Conservation (phyloP, 495 filamentous ascomycete genomes). For the Platismatia glauca region DNA sequence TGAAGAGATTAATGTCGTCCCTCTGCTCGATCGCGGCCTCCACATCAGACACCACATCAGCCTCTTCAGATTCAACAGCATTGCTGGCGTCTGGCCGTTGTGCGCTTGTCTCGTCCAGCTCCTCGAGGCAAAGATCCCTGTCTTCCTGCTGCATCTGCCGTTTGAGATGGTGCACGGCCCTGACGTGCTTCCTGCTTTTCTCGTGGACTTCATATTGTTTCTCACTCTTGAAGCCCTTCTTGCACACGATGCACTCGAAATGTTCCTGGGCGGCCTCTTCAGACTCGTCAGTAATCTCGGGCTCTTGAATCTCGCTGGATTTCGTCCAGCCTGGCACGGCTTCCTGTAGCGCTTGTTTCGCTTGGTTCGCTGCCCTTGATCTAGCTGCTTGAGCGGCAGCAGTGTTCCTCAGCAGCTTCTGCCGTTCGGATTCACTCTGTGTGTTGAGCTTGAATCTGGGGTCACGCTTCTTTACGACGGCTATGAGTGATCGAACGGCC, state of each 20-base stretch:
- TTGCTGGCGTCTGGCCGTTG: background rate
- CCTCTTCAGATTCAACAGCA: background rate
- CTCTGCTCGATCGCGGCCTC: background rate
- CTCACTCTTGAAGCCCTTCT: constrained; percentile 89
- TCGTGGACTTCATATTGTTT: constrained; percentile 90
- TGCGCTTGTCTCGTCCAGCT: background rate
- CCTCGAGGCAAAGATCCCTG: constrained; percentile 45
- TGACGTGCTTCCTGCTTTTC: constrained; percentile 89
- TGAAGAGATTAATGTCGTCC: background rate
- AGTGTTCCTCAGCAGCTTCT: constrained; percentile 68
- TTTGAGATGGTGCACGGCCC: constrained; percentile 68
- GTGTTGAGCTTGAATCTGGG: constrained; percentile 63
- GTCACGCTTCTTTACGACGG: constrained; percentile 89
- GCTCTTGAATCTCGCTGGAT: constrained; percentile 44
- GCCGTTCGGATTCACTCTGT: constrained; percentile 71
- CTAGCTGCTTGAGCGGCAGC: constrained; percentile 77
- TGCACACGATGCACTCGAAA: constrained; percentile 86
- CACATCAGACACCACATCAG: background rate
- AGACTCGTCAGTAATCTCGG: constrained; percentile 44
- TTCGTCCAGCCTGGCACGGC: constrained; percentile 72
- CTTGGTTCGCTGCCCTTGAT: constrained; percentile 69
- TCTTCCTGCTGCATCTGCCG: constrained; percentile 78
- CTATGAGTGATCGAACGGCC: constrained; percentile 75
- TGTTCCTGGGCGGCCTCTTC: constrained; percentile 44
- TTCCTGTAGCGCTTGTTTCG: constrained; percentile 52